Base-by-base conservation (phyloP, 1,284 basidiomycete species). In the Sporisorium exsertum region DNA sequence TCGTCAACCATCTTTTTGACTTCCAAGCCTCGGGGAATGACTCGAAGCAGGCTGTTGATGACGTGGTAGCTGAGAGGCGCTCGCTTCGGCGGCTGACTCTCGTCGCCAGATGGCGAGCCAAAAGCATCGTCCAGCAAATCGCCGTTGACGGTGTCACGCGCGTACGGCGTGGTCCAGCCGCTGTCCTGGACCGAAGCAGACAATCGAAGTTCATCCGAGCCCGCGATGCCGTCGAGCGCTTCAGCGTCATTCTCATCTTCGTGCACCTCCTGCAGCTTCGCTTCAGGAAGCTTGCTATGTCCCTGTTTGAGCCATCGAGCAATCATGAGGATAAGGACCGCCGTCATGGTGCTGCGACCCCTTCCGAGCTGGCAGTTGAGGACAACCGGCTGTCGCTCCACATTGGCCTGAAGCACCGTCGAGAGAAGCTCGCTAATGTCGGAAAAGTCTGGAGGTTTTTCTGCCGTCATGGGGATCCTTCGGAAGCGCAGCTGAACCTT, bases 311-410 rank as follows among this genome's bases (percentile, higher is more conserved):
- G 86, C 96, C 96, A 97, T 80, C 92, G 89, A 80, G 93, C 90
- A 56, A 97, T 93, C 46, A 99, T 88, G 27, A 94, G 87, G 49
- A 98, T 88, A 61, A 97, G 90, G 53, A 95, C 93, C 7, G 95
- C 92, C 18, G 94, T 91, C 72, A 95, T 88, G 0, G 95, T 97
- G 71, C 93, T 95, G 78, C 97, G 89, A n/a, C 96, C 96, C 35
- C 94, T 88, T 4, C 96, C 96, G 4, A 99, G 90, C 86, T 99
- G 97, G 82, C 95, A 97, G 84, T 99, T 99, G 58, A 99, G 90
- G 26, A 99, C 92, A 70, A 99, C 92, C 0, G 95, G 94, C 56
- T 64, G 63, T 0, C 92, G 91, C 33, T 90, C 88, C 4, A 91
- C 89, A 62, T 92, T 89, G 29, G 91, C 90, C n/a, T 91, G 88